Conservation (phyloP, 306 rosid species). For the Biancaea sappan region DNA sequence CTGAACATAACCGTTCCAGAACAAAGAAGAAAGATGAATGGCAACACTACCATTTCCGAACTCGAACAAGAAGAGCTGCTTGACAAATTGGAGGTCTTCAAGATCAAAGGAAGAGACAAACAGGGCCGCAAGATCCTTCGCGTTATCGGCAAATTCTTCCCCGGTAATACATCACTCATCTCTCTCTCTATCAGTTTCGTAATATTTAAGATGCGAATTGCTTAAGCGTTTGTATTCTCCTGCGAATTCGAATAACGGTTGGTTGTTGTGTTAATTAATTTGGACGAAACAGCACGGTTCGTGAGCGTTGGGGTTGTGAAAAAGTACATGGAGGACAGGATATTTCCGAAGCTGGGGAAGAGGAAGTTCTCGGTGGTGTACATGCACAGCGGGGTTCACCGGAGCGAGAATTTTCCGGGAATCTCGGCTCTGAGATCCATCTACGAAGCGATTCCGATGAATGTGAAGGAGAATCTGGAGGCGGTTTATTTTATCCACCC, state of each 20-base stretch:
- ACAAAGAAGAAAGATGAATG: constrained; percentile 33
- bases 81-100: constrained; percentile 69
- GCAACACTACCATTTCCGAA: constrained; percentile 41
- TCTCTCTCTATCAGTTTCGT: neutral
- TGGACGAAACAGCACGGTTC: constrained; percentile 51
- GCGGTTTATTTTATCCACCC: constrained; percentile 87
- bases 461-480: constrained; percentile 73
- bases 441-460: constrained; percentile 78
- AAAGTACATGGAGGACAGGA: constrained; percentile 67
- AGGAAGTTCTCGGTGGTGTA: constrained; percentile 70
- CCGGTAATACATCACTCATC: constrained; percentile 46
- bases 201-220: neutral
- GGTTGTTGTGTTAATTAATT: neutral
- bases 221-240: neutral
- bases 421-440: constrained; percentile 72
- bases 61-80: constrained; percentile 59
- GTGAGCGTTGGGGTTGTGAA: constrained; percentile 67
- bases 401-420: constrained; percentile 86
- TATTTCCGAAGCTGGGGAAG: constrained; percentile 66
- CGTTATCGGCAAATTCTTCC: constrained; percentile 79
- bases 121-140: constrained; percentile 80
- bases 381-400: constrained; percentile 77
- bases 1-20: neutral
- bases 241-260: neutral
- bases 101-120: constrained; percentile 79